Evolutionary conservation across 805 yeast genomes (phyloP).

Genomic region (Lachancea thermotolerans): DNA sequence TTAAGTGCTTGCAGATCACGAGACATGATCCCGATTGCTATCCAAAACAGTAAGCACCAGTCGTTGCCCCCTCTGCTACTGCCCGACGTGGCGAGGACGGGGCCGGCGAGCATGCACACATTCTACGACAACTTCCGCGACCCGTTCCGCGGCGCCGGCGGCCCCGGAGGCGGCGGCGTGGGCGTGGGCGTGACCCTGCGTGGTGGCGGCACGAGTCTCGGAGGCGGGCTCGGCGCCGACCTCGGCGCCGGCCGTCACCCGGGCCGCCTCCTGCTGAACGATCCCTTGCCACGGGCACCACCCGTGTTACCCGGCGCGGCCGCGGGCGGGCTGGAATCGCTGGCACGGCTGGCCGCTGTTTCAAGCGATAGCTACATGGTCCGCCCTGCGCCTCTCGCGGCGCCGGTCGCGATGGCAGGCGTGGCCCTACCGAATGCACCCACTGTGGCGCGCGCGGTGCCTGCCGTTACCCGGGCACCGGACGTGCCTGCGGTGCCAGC

Average conservation of each 20-base stretch:
- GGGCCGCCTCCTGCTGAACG: too few species aligned
- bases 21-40: constrained; percentile 18
- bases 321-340: constrained; percentile 12
- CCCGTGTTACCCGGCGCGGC: not conserved
- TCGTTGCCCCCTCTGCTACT: constrained; percentile 28
- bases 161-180: constrained; percentile 1
- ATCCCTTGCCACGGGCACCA: too few species aligned
- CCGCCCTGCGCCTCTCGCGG: too few species aligned
- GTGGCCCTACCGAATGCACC: not conserved
- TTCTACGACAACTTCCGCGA: not conserved
- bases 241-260: too few species aligned
- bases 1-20: not conserved
- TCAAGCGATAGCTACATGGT: too few species aligned
- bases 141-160: not conserved
- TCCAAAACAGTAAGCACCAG: constrained; percentile 20
- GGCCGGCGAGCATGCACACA: constrained; percentile 1
- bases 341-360: constrained; percentile 10
- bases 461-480: not conserved
- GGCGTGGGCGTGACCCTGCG: not conserved
- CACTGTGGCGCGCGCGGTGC: not conserved
- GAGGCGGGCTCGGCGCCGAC: too few species aligned
- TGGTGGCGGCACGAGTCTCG: too few species aligned
- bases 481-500: too few species aligned
- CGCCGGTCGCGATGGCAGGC: constrained; percentile 16
- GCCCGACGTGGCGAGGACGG: constrained; percentile 15